A percentile compares a stretch with the other conserved stretches of the same genome.
Conservation (phyloP, 169 alveolate species). For the Ichthyophthirius multifiliis region DNA sequence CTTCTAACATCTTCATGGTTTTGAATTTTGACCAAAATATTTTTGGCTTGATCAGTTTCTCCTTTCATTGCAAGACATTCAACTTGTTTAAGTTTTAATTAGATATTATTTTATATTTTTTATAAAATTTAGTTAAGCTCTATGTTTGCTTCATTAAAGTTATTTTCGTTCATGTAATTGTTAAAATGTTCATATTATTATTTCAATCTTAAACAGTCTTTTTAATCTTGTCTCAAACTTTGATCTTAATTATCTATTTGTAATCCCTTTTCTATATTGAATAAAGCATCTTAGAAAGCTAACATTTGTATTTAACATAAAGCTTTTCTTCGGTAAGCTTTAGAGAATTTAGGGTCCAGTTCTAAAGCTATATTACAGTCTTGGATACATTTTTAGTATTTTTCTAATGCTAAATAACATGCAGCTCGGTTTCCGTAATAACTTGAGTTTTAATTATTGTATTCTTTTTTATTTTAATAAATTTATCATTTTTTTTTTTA, state of each 20-base stretch:
- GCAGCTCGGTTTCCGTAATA: constrained; percentile 36
- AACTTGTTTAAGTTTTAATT: neutral
- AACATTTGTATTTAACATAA: constrained; percentile 4
- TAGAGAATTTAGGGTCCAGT: constrained; percentile 1
- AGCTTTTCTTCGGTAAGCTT: constrained; percentile 33
- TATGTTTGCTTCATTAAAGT: constrained; percentile 19
- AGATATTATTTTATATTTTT: neutral
- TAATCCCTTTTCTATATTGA: neutral
- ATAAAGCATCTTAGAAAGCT: constrained; percentile 21
- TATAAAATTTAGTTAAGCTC: constrained; percentile 19
- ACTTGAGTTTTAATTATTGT: neutral
- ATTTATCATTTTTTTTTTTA: neutral
- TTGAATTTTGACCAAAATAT: neutral
- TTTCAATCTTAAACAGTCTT: neutral
- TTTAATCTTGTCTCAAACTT: neutral
- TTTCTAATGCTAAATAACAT: constrained; percentile 23
- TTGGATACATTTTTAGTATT: constrained; percentile 31
- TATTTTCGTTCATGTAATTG: constrained; percentile 20
- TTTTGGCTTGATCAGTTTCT: constrained; percentile 22
- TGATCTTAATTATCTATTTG: constrained; percentile 2
- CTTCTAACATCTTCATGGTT: constrained; percentile 15
- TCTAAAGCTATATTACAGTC: constrained; percentile 32
- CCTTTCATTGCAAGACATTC: constrained; percentile 30
- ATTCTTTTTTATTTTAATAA: neutral
- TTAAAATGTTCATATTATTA: neutral